Conservation (phyloP, 2,329 filamentous ascomycete genomes). For the Penicillium sp. region DNA sequence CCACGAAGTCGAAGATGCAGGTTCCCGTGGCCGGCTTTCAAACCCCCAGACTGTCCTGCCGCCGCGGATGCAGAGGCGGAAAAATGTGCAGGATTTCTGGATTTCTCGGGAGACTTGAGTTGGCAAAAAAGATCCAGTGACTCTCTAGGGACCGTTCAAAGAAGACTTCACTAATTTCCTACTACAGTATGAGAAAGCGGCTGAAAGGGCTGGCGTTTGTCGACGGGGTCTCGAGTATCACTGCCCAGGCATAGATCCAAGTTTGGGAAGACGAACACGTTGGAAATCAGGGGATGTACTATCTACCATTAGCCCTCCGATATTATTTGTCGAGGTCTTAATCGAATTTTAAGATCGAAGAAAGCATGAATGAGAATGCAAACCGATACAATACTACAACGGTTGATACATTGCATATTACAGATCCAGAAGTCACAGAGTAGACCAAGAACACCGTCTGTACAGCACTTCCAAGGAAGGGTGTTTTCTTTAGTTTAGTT, state of each 20-base stretch:
- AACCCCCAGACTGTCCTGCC: slow-evolving; percentile 3
- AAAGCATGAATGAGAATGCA: too few species aligned
- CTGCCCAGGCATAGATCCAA: not conserved
- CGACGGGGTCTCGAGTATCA: not conserved
- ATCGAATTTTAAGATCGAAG: too few species aligned
- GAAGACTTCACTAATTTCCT: too few species aligned
- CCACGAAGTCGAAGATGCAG: slow-evolving; percentile 13
- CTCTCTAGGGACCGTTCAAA: not conserved
- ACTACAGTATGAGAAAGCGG: not conserved
- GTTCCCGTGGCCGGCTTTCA: slow-evolving; percentile 20
- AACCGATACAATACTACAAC: too few species aligned
- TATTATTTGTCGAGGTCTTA: too few species aligned
- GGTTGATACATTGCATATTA: too few species aligned
- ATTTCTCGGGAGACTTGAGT: too few species aligned
- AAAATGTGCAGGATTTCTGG: slow-evolving; percentile 6
- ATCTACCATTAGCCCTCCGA: not conserved
- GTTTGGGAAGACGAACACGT: not conserved
- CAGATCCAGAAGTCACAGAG: too few species aligned
- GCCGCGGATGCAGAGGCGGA: slow-evolving; percentile 3
- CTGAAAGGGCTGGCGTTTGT: not conserved
- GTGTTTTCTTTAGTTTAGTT: too few species aligned
- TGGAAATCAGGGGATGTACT: not conserved
- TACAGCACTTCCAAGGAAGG: too few species aligned
- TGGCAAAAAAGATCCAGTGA: not conserved
- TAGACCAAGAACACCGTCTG: too few species aligned